Conservation (phyloP, 169 alveolate species). For the Plasmodium yoelii region DNA sequence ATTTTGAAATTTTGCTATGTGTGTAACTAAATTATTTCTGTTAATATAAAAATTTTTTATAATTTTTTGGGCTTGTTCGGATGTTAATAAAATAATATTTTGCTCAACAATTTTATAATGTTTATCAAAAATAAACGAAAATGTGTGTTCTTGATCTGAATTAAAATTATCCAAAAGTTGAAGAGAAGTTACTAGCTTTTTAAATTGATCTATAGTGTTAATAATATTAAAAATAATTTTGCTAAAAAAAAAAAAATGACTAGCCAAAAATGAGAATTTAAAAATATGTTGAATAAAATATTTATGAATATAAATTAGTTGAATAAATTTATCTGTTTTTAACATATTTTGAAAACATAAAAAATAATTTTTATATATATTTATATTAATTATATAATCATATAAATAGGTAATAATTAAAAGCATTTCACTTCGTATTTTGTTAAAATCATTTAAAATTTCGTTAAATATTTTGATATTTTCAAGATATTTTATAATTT, state of each 20-base stretch:
- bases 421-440: slow-evolving; percentile 49
- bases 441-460: slow-evolving; percentile 16
- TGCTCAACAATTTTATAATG: slow-evolving; percentile 1
- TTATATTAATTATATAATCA: slow-evolving; percentile 41
- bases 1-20: slow-evolving; percentile 8
- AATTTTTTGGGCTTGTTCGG: slow-evolving; percentile 13
- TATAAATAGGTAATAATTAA: slow-evolving; percentile 8
- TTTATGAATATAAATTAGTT: slow-evolving; percentile 25
- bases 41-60: slow-evolving; percentile 17
- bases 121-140: slow-evolving; percentile 15
- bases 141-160: neutral
- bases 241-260: slow-evolving; percentile 2
- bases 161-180: neutral
- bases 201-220: slow-evolving; percentile 20
- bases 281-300: slow-evolving; percentile 14
- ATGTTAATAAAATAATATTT: slow-evolving; percentile 31
- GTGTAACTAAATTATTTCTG: slow-evolving; percentile 16
- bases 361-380: slow-evolving; percentile 29
- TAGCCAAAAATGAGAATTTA: slow-evolving; percentile 24
- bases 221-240: slow-evolving; percentile 11
- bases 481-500: slow-evolving; percentile 3
- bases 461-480: slow-evolving; percentile 36
- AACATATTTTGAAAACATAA: slow-evolving; percentile 33
- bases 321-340: neutral
- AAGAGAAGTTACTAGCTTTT: slow-evolving; percentile 7